Percentiles rank a stretch among this genome's conserved stretches.
These are phyloP conservation scores for Bipolaris zeicola DNA, from an alignment of 2,329 filamentous ascomycete genomes.

Conservation along the genomic window DNA sequence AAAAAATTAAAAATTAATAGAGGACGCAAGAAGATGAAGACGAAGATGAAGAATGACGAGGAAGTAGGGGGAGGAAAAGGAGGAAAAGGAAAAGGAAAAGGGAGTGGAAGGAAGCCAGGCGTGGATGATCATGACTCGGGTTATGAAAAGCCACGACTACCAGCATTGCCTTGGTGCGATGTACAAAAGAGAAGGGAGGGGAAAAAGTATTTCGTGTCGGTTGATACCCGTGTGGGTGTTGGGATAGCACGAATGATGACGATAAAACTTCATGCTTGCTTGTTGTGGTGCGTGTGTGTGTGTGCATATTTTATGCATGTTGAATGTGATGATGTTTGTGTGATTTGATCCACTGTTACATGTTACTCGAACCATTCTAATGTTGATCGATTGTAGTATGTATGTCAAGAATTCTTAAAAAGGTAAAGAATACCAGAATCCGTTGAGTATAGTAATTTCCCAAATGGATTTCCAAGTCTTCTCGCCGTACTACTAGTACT, in stretches of 20 bases:
- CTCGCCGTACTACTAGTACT: too few species aligned
- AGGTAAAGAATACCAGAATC: too few species aligned
- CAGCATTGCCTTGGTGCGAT: conserved; percentile 10
- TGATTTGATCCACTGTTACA: too few species aligned
- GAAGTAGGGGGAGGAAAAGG: too few species aligned
- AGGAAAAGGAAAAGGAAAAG: not conserved
- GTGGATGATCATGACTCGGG: conserved; percentile 5
- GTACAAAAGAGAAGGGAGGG: conserved; percentile 1
- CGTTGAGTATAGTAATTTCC: conserved; percentile 10
- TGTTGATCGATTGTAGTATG: too few species aligned
- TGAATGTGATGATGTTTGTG: conserved; percentile 19
- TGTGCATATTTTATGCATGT: not conserved
- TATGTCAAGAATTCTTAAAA: too few species aligned
- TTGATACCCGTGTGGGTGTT: conserved; percentile 24
- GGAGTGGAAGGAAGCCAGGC: not conserved
- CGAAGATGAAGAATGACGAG: not conserved
- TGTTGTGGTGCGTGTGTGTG: not conserved
- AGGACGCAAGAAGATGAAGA: not conserved
- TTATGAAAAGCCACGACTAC: conserved; percentile 16
- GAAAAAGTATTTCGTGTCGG: conserved; percentile 11
- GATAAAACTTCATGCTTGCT: conserved; percentile 4
- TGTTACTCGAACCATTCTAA: conserved; percentile 29
- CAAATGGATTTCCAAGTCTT: too few species aligned
- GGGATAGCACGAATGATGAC: conserved; percentile 20
- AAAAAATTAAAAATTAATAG: conserved; percentile 9